Base-by-base conservation (phyloP, 495 filamentous ascomycete genomes). In the Hypomontagnella submonticulosa region DNA sequence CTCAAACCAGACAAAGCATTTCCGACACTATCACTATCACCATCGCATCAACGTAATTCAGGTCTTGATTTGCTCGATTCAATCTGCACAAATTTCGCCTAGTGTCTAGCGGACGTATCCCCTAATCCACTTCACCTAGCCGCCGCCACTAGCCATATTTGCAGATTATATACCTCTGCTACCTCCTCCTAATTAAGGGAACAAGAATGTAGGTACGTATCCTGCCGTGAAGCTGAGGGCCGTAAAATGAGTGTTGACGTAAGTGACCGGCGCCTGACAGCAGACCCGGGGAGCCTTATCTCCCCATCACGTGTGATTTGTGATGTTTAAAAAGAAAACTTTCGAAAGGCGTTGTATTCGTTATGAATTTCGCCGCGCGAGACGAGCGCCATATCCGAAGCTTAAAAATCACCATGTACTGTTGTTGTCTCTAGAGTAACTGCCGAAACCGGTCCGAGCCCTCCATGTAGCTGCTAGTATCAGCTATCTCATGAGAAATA, bases 191-290 rank as follows among this genome's bases (percentile, higher is more conserved):
- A 56, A 41, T 19, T 49, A 52, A 62, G 33, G 38, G 40, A 46
- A 65, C 41, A 19, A 40, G 61, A 60, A 23, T 58, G 23, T 27
- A 70, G 56, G 50, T 69, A 69, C 56, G 61, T 69, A 69, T 69
- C 66, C 66, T 56, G 51, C 51, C 51, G 41, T 15, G 32, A 60
- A 64, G 44, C 33, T 41, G 43, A 41, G 42, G 19, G 18, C 20
- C 19, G 33, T 62, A 44, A 57, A 66, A 48, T 52, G 66, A 61
- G 34, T 62, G 61, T 57, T 27, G 40, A 55, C 30, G 52, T 33
- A 49, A 43, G 19, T 50, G 37, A 16, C 50, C 51, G 10, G 42
- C 49, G 16, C 60, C 48, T 19, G 42, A 20, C 16, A 56, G 43
- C 59, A 44, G 46, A n/a, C 36, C 59, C 49, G 15, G 4, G 10